These are phyloP conservation scores for Pseudisothecium myosuroides DNA, from an alignment of 225 moss, liverwort and hornwort species.

Conservation along the genomic window DNA sequence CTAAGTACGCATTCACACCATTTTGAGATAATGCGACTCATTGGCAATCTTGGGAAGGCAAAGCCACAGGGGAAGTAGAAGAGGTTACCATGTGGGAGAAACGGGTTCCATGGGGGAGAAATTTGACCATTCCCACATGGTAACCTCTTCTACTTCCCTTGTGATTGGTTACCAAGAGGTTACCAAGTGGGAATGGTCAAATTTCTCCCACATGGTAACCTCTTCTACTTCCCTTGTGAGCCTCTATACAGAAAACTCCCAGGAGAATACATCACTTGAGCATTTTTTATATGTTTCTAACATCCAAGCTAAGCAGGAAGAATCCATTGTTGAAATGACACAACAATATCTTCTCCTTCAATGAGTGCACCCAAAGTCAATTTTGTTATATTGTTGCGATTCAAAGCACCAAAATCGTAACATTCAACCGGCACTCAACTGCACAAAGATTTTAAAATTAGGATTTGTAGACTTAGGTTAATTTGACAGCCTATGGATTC, in stretches of 20 bases:
- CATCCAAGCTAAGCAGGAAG: neutral
- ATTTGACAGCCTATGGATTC: neutral
- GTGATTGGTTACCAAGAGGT: no score
- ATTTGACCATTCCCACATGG: no score
- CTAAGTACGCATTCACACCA: neutral
- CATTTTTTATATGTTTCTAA: neutral
- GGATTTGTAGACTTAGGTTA: neutral
- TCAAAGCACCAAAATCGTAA: neutral
- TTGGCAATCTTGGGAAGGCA: neutral
- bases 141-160: no score
- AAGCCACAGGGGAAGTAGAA: no score
- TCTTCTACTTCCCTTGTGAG: no score
- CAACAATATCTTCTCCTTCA: neutral
- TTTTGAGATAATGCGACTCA: neutral
- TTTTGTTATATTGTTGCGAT: neutral
- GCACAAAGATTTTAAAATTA: neutral
- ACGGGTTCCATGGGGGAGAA: no score
- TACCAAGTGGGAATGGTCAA: no score
- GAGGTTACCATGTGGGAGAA: no score
- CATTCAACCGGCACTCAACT: neutral
- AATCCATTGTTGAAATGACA: neutral
- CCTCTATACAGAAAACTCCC: neutral
- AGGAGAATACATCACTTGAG: neutral
- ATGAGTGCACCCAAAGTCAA: neutral
- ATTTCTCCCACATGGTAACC: no score